These are phyloP conservation scores for Houttuynia cordata DNA, from an alignment of 164 flowering plant species.

Conservation along the genomic window DNA sequence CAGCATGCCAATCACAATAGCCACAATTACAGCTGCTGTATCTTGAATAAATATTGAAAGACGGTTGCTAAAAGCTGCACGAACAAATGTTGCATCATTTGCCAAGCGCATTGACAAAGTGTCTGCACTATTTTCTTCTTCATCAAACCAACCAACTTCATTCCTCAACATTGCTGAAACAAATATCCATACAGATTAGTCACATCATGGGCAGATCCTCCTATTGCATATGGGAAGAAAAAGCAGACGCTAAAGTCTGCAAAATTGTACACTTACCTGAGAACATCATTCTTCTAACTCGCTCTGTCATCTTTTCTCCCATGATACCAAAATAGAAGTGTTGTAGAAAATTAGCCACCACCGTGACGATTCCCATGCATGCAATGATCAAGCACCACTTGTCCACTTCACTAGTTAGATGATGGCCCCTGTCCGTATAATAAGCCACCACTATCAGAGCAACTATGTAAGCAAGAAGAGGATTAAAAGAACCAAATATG, in stretches of 20 bases:
- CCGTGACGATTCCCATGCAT: conserved; percentile 93
- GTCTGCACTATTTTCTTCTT: conserved; percentile 92
- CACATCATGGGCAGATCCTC: not conserved
- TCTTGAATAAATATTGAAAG: conserved; percentile 94
- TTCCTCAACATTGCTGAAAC: conserved; percentile 84
- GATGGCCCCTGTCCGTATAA: conserved; percentile 40
- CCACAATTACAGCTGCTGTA: conserved; percentile 73
- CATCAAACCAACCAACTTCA: conserved; percentile 99
- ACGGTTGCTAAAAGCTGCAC: conserved; percentile 96
- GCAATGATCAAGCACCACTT: conserved; percentile 90
- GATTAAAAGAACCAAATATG: conserved; percentile 92
- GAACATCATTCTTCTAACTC: conserved; percentile 98
- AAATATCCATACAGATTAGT: conserved; percentile 2
- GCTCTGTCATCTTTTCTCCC: conserved; percentile 99
- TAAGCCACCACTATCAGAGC: conserved; percentile 61
- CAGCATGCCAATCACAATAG: conserved; percentile 76
- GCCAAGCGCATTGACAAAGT: conserved; percentile 93
- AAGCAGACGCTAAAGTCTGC: not conserved
- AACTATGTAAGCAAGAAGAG: conserved; percentile 89
- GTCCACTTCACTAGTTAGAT: conserved; percentile 48
- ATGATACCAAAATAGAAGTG: conserved; percentile 97
- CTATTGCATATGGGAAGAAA: not conserved
- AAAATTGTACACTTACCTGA: conserved; percentile 39
- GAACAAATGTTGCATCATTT: conserved; percentile 97
- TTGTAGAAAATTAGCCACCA: conserved; percentile 87